Evolutionary conservation across 495 filamentous ascomycete species (phyloP).

Genomic region (Tetracladium setigerum): DNA sequence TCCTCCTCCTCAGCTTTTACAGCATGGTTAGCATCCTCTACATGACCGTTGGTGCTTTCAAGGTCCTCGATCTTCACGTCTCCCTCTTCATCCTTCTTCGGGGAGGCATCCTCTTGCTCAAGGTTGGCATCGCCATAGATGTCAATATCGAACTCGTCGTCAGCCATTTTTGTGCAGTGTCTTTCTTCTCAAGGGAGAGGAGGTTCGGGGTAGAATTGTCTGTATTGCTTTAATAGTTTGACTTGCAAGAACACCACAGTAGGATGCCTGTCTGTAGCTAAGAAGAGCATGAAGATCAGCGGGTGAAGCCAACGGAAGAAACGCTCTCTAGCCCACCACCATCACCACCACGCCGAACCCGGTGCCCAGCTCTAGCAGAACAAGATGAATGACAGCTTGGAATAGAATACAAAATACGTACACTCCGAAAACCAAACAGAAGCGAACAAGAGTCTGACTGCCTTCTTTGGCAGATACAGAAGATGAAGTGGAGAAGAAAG

Average conservation of each 20-base stretch:
- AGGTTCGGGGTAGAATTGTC: constrained; percentile 9
- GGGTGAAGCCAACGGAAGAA: constrained; percentile 13
- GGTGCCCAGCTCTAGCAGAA: too few relatives aligned
- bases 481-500: constrained; percentile 30
- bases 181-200: constrained; percentile 5
- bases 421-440: constrained; percentile 26
- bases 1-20: constrained; percentile 25
- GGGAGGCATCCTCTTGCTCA: constrained; percentile 23
- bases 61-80: constrained; percentile 41
- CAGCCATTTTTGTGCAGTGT: constrained; percentile 52
- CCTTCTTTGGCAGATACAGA: constrained; percentile 36
- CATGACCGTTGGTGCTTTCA: constrained; percentile 29
- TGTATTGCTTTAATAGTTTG: constrained; percentile 20
- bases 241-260: constrained; percentile 10
- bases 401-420: constrained; percentile 40
- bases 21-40: constrained; percentile 29
- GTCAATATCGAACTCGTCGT: constrained; percentile 97
- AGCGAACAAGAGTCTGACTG: constrained; percentile 22
- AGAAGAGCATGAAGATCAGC: constrained; percentile 17
- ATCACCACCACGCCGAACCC: neutral
- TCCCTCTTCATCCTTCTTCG: constrained; percentile 28
- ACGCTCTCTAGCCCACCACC: constrained; percentile 5
- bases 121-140: constrained; percentile 80
- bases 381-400: constrained; percentile 19
- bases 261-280: constrained; percentile 18